A percentile compares a stretch with the other conserved stretches of the same genome.
Evolutionary conservation across 345 rosid genomes (phyloP).

Genomic region (Hevea brasiliensis): DNA sequence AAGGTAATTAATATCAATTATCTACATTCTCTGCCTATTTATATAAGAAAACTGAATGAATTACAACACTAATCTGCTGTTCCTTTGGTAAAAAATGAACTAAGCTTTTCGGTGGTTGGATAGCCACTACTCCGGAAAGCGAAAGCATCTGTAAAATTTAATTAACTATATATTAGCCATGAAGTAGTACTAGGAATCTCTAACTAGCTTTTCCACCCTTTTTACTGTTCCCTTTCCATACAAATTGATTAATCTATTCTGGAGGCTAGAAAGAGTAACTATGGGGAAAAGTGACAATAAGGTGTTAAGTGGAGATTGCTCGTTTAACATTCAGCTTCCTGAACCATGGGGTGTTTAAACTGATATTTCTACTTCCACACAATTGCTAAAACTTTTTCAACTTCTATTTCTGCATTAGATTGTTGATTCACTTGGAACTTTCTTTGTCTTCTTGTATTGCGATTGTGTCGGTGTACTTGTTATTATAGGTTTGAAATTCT

Average conservation of each 20-base stretch:
- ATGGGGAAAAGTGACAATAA: not conserved
- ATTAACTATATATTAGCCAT: not conserved
- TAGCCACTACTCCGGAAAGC: not conserved
- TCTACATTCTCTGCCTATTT: not conserved
- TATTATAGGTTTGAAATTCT: slow-evolving; percentile 69
- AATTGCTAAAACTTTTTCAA: not conserved
- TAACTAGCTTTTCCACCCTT: not conserved
- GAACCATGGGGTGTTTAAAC: not conserved
- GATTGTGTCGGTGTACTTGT: not conserved
- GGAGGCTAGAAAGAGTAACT: not conserved
- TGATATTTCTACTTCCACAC: not conserved
- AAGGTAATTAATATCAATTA: slow-evolving; percentile 41
- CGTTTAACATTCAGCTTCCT: not conserved
- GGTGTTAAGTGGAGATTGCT: not conserved
- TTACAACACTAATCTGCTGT: too few relatives aligned
- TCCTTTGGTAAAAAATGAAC: too few relatives aligned
- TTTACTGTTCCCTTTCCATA: not conserved
- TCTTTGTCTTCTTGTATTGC: not conserved
- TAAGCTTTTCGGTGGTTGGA: not conserved
- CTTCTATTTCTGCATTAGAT: not conserved
- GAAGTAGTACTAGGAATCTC: not conserved
- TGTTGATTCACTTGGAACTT: not conserved
- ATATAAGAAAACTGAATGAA: too few relatives aligned
- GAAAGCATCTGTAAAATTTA: not conserved
- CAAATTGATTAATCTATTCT: not conserved